phyloP scores from a whole-genome alignment of 2,329 filamentous ascomycete species.

The Chrysosporium queenslandicum region DNA sequence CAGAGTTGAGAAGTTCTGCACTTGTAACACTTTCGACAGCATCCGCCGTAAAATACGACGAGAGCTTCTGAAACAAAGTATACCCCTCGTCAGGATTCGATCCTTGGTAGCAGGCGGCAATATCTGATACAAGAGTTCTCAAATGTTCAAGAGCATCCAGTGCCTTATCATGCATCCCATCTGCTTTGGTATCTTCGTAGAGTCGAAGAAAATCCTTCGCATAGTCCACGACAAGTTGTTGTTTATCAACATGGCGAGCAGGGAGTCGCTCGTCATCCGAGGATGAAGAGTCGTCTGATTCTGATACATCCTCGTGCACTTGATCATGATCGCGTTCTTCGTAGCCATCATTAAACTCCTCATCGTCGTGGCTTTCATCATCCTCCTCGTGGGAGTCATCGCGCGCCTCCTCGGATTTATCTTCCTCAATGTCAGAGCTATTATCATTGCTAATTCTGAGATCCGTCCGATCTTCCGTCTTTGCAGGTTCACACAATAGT shows the following conservation, averaged over 20 bases:
- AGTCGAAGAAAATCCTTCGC: constrained; percentile 75
- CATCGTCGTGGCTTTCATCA: constrained; percentile 31
- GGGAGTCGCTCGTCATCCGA: constrained; percentile 30
- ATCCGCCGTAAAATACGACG: constrained; percentile 77
- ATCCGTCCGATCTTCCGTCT: constrained; percentile 13
- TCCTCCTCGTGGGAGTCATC: constrained; percentile 32
- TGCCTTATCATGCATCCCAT: constrained; percentile 68
- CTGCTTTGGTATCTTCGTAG: constrained; percentile 68
- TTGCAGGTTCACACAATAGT: constrained; percentile 21
- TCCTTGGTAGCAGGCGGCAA: constrained; percentile 58
- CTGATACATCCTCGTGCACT: constrained; percentile 48
- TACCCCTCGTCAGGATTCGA: constrained; percentile 42
- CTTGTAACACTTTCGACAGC: constrained; percentile 89
- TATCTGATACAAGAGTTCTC: constrained; percentile 58
- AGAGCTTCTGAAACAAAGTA: constrained; percentile 62
- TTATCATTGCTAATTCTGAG: constrained; percentile 7
- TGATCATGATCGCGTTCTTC: constrained; percentile 34
- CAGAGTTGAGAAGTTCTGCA: constrained; percentile 82
- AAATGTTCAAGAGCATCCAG: constrained; percentile 63
- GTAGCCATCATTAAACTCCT: constrained; percentile 45
- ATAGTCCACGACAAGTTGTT: constrained; percentile 54
- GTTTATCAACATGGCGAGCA: constrained; percentile 29
- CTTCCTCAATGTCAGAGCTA: constrained; percentile 19
- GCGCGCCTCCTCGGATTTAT: constrained; percentile 24
- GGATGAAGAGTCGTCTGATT: constrained; percentile 57